Conservation (phyloP, 768 basidiomycete species). For the Mycena leptocephala region DNA sequence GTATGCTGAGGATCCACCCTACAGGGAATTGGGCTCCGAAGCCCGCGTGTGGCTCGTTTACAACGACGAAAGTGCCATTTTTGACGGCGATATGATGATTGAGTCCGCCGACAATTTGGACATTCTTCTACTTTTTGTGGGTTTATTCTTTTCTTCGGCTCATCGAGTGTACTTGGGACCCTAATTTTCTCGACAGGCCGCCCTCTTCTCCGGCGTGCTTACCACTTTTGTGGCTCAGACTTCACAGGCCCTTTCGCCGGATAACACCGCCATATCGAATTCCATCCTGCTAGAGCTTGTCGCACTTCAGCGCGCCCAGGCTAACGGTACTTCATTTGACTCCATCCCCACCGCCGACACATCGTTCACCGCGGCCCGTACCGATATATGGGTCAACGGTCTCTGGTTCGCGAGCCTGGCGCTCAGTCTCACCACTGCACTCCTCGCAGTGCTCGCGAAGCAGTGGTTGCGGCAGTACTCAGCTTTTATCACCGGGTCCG, state of each 20-base stretch:
- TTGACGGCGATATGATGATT: constrained; percentile 35
- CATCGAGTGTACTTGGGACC: background rate
- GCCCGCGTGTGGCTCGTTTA: constrained; percentile 36
- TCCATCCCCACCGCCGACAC: background rate
- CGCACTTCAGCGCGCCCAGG: background rate
- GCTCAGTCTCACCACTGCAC: too few species aligned
- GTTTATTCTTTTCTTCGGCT: background rate
- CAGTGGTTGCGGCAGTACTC: too few species aligned
- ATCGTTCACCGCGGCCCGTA: background rate
- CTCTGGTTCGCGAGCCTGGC: too few species aligned
- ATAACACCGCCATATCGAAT: constrained; percentile 19
- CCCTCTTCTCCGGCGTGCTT: constrained; percentile 39
- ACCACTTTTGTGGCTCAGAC: constrained; percentile 40
- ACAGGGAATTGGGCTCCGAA: constrained; percentile 27
- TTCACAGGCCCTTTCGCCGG: constrained; percentile 34
- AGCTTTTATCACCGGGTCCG: too few species aligned
- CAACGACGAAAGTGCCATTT: constrained; percentile 29
- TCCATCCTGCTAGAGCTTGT: background rate
- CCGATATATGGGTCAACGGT: background rate
- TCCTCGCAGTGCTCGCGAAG: too few species aligned
- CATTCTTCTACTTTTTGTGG: constrained; percentile 21
- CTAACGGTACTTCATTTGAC: background rate
- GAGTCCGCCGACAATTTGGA: too few species aligned
- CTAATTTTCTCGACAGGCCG: constrained; percentile 25
- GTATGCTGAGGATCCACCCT: constrained; percentile 25